These are phyloP conservation scores for Claviceps maximensis DNA, from an alignment of 2,329 filamentous ascomycete genomes.

Conservation along the genomic window DNA sequence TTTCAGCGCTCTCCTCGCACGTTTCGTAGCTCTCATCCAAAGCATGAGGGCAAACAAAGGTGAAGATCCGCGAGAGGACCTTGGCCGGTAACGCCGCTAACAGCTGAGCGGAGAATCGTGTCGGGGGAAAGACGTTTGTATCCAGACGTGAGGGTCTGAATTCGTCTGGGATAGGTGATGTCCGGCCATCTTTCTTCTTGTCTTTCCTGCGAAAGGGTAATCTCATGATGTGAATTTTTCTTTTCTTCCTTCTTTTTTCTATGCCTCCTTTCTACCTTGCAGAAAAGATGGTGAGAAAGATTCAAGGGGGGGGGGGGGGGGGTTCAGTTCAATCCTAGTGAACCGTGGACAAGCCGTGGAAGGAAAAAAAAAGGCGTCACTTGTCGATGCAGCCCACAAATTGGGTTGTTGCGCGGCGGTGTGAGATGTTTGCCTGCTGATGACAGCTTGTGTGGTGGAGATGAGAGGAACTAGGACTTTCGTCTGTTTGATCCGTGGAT, in stretches of 20 bases:
- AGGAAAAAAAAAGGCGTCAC: neutral
- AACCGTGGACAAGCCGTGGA: neutral
- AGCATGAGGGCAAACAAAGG: constrained; percentile 71
- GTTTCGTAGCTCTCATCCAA: constrained; percentile 65
- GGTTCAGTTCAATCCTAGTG: too few relatives aligned
- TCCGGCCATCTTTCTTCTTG: constrained; percentile 20
- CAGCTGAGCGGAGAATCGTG: constrained; percentile 25
- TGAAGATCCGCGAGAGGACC: constrained; percentile 68
- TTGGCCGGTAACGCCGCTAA: constrained; percentile 47
- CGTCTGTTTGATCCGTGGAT: neutral
- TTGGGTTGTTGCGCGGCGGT: neutral
- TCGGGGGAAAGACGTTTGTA: constrained; percentile 22
- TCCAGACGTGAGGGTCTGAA: constrained; percentile 16
- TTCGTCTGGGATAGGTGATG: constrained; percentile 15
- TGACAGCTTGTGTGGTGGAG: neutral
- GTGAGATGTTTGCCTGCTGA: neutral
- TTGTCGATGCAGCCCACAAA: neutral
- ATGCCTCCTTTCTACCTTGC: neutral
- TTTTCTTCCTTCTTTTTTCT: neutral
- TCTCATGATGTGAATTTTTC: constrained; percentile 18
- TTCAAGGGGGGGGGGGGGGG: too few relatives aligned
- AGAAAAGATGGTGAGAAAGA: neutral
- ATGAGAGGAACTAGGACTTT: neutral
- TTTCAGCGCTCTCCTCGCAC: constrained; percentile 69
- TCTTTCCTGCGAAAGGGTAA: constrained; percentile 24